Percentiles rank a stretch among this genome's conserved stretches.
Evolutionary conservation across 805 yeast genomes (phyloP).

Genomic region (Grigorovia transvaalensis): DNA sequence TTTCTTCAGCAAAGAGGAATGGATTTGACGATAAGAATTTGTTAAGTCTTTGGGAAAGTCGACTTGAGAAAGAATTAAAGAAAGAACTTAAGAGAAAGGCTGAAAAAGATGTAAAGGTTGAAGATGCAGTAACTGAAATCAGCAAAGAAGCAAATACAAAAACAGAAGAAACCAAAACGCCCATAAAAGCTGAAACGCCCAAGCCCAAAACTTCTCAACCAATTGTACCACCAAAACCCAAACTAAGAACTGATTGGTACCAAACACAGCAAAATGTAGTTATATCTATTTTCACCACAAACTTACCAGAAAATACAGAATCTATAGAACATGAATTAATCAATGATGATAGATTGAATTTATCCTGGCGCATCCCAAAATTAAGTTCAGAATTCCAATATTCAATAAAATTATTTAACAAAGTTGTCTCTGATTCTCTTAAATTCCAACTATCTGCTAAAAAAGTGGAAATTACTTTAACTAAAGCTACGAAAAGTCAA

Average conservation of each 20-base stretch:
- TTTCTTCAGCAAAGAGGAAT: constrained; percentile 34
- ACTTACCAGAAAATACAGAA: constrained; percentile 34
- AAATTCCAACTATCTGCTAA: constrained; percentile 49
- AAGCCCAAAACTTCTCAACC: neutral
- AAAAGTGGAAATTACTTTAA: constrained; percentile 61
- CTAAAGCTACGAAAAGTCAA: constrained; percentile 30
- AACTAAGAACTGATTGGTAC: constrained; percentile 56
- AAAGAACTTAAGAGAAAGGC: constrained; percentile 7
- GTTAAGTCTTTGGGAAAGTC: constrained; percentile 33
- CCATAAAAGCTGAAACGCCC: neutral
- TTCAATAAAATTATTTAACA: constrained; percentile 40
- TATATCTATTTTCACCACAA: constrained; percentile 61
- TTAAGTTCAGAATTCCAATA: constrained; percentile 48
- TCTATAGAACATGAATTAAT: constrained; percentile 36
- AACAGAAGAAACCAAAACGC: neutral
- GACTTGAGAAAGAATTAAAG: constrained; percentile 12
- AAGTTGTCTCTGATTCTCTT: constrained; percentile 39
- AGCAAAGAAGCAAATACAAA: no score
- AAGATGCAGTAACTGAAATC: no score
- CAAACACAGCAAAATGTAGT: constrained; percentile 51
- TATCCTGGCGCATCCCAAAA: constrained; percentile 11
- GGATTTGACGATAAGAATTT: constrained; percentile 39
- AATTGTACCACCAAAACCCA: constrained; percentile 1
- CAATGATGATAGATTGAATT: constrained; percentile 26
- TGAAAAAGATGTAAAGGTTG: neutral